Evolutionary conservation across 176 grass and related monocot species (phyloP), one percentile per base, ranked within the genome.

Genomic region (Triticum turgidum): DNA sequence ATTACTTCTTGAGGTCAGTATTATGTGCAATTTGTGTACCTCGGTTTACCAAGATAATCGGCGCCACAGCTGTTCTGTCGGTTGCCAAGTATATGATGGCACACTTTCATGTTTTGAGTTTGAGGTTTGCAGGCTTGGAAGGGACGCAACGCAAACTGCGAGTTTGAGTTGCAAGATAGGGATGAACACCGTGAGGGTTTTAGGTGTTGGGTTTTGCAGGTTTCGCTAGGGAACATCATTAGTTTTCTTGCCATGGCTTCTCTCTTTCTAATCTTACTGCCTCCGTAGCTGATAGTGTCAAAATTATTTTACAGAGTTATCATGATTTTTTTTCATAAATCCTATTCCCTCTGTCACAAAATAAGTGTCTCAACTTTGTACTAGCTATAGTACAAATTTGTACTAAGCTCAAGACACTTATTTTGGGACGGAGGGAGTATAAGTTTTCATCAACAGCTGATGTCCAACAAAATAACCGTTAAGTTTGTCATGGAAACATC

Each of bases 181-280:
- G 42, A 24, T 21, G 37, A 20, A 78, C 80, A 5, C 83, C 61
- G 17, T 67, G 84, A 66, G 74, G 85, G 24, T 90, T 88, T 74
- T 90, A 82, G 10, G 86, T 67, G 71, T 69, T n/a, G 17, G 22
- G 18, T 47, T 24, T 76, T 11, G 61, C 24, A 13, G 49, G 52
- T 84, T 39, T 34, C 13, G 49, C 2, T 18, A 18, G 51, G 51
- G 51, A 54, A 15, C 51, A 18, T 54, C 51, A 54, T 22, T 65
- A 69, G 68, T 38, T 69, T 47, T 82, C 52, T 79, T 84, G 29
- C 66, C 14, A 37, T 20, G 66, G 3, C 4, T 69, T 69, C 14
- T 17, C 6, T 37, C 6, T 37, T 69, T 9, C 14, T 54, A 18
- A 2, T 20, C 17, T 69, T 69, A 69, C 30, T 1, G 18, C 32